Conservation (phyloP, 495 filamentous ascomycete species). For the Aspergillus taichungensis region DNA sequence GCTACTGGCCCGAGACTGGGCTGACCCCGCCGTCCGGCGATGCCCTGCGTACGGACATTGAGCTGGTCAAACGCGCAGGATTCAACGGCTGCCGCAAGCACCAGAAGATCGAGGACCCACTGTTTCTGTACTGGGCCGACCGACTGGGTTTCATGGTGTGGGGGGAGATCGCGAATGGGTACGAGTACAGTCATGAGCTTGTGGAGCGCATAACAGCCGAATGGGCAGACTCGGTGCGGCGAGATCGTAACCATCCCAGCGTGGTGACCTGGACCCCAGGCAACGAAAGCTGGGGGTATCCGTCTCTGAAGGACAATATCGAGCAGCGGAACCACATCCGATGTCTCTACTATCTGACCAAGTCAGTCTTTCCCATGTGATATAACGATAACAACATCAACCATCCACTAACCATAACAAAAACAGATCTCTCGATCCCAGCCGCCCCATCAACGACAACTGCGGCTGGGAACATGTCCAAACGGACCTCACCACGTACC, state of each 20-base stretch:
- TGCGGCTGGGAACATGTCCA: slow-evolving; percentile 55
- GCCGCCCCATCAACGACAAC: slow-evolving; percentile 53
- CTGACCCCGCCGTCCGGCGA: slow-evolving; percentile 29
- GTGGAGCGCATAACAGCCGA: slow-evolving; percentile 45
- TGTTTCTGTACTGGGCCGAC: slow-evolving; percentile 34
- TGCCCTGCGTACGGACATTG: slow-evolving; percentile 25
- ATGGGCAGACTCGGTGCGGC: slow-evolving; percentile 46
- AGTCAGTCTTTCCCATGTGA: slow-evolving; percentile 24
- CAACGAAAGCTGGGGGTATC: slow-evolving; percentile 55
- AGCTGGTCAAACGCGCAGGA: slow-evolving; percentile 21
- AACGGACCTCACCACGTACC: slow-evolving; percentile 52
- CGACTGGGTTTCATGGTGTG: slow-evolving; percentile 32
- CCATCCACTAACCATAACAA: slow-evolving; percentile 11
- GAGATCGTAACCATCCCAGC: slow-evolving; percentile 51
- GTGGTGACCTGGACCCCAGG: slow-evolving; percentile 55
- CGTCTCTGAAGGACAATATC: slow-evolving; percentile 37
- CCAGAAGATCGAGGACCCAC: slow-evolving; percentile 32
- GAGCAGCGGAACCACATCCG: slow-evolving; percentile 52
- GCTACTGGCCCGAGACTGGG: slow-evolving; percentile 31
- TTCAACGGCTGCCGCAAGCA: slow-evolving; percentile 35
- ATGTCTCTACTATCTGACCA: slow-evolving; percentile 48
- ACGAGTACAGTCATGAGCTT: slow-evolving; percentile 43
- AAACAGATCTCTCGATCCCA: slow-evolving; percentile 42
- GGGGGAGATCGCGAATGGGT: slow-evolving; percentile 35
- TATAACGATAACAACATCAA: neutral